phyloP scores from a whole-genome alignment of 352 stramenopile species.

The Pythium rishiriense region DNA sequence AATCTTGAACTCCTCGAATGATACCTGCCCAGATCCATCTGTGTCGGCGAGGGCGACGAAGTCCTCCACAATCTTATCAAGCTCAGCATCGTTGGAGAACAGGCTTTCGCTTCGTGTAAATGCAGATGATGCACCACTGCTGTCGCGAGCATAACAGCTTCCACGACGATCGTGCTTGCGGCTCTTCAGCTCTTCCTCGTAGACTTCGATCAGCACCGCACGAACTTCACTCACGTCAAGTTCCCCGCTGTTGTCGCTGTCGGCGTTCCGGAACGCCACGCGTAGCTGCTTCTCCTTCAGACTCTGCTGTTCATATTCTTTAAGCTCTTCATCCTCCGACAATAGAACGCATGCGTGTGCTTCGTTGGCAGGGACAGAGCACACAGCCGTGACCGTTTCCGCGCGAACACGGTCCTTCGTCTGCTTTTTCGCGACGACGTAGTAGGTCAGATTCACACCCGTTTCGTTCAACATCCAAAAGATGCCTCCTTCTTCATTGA shows the following conservation, averaged over 20 bases:
- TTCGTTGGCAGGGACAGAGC: constrained; percentile 47
- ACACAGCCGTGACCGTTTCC: constrained; percentile 60
- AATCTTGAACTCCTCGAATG: constrained; percentile 86
- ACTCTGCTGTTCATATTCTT: constrained; percentile 72
- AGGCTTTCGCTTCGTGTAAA: constrained; percentile 46
- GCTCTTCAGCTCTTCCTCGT: constrained; percentile 66
- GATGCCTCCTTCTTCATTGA: constrained; percentile 78
- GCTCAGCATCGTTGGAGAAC: constrained; percentile 55
- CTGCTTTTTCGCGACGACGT: constrained; percentile 73
- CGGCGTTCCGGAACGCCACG: constrained; percentile 72
- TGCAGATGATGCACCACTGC: constrained; percentile 14
- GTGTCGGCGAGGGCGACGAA: constrained; percentile 81
- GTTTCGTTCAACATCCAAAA: constrained; percentile 88
- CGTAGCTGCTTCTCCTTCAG: constrained; percentile 87
- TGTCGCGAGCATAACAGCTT: constrained; percentile 13
- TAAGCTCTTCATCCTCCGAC: constrained; percentile 62
- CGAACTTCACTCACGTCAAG: constrained; percentile 80
- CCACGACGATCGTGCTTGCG: constrained; percentile 20
- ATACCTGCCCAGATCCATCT: constrained; percentile 75
- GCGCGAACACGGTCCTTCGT: constrained; percentile 43
- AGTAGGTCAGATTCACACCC: constrained; percentile 80
- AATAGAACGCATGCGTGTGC: constrained; percentile 65
- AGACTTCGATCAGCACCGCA: constrained; percentile 67
- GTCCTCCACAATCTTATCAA: constrained; percentile 64
- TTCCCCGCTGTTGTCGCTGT: constrained; percentile 74